Percentiles rank a stretch among this genome's conserved stretches.
phyloP scores from a whole-genome alignment of 2,329 filamentous ascomycete genomes.

The Botryotinia convoluta region DNA sequence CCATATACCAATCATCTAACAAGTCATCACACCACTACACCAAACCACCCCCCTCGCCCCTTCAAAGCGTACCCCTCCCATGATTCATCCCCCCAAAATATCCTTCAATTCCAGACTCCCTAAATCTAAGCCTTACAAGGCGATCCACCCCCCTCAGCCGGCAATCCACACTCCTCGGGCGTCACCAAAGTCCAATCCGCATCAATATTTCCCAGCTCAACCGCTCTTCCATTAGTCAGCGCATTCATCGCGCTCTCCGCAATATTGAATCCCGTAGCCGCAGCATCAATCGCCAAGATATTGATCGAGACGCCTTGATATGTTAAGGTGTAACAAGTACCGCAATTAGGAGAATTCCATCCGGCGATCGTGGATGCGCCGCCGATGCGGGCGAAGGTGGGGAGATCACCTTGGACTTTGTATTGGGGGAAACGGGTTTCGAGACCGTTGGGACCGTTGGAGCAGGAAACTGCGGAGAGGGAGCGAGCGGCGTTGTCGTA shows the following conservation, averaged over 20 bases:
- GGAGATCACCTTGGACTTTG: slow-evolving; percentile 51
- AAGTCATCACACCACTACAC: slow-evolving; percentile 1
- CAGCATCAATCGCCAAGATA: slow-evolving; percentile 55
- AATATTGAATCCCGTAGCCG: slow-evolving; percentile 54
- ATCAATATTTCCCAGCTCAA: slow-evolving; percentile 51
- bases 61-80: background rate
- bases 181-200: slow-evolving; percentile 48
- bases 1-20: background rate
- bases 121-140: background rate
- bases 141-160: background rate
- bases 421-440: slow-evolving; percentile 47
- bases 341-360: slow-evolving; percentile 55
- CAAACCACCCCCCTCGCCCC: background rate
- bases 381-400: slow-evolving; percentile 54
- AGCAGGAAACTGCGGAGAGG: slow-evolving; percentile 61
- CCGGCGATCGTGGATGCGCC: slow-evolving; percentile 50
- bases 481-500: slow-evolving; percentile 62
- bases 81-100: background rate
- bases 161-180: slow-evolving; percentile 44
- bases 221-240: slow-evolving; percentile 52
- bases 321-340: slow-evolving; percentile 56
- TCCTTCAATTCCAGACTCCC: background rate
- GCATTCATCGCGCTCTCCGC: slow-evolving; percentile 53
- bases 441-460: slow-evolving; percentile 65
- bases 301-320: slow-evolving; percentile 52